Evolutionary conservation across 805 yeast species (phyloP).

Genomic region (Teunomyces cretensis): DNA sequence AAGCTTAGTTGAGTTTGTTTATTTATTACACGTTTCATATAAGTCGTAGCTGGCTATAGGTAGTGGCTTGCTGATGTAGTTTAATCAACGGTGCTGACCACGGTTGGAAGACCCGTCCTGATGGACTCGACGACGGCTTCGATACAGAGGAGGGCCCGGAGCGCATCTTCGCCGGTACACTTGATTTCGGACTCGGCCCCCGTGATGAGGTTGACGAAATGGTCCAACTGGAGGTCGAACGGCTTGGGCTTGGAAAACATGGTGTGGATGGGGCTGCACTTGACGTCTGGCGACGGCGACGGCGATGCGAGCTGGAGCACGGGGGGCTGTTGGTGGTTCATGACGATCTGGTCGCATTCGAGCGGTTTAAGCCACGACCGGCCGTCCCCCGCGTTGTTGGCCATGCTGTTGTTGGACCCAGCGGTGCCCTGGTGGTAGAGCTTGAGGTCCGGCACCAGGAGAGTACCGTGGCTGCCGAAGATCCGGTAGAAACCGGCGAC

Average conservation of each 20-base stretch:
- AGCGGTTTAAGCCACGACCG: slow-evolving; percentile 32
- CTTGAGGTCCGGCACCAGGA: slow-evolving; percentile 37
- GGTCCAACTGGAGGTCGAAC: slow-evolving; percentile 38
- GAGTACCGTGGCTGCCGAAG: slow-evolving; percentile 39
- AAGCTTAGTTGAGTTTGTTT: not conserved
- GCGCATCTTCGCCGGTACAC: slow-evolving; percentile 39
- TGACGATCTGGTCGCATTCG: slow-evolving; percentile 18
- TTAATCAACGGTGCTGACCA: no score
- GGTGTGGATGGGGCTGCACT: slow-evolving; percentile 20
- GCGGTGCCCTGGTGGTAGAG: slow-evolving; percentile 26
- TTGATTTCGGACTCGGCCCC: slow-evolving; percentile 26
- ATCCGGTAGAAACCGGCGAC: slow-evolving; percentile 35
- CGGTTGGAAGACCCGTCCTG: no score
- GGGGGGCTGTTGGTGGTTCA: slow-evolving; percentile 12
- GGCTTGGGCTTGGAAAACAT: slow-evolving; percentile 20
- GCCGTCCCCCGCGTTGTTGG: slow-evolving; percentile 11
- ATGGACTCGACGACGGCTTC: slow-evolving; percentile 35
- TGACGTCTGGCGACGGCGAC: slow-evolving; percentile 28
- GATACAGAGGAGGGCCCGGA: slow-evolving; percentile 35
- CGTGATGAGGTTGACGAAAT: slow-evolving; percentile 34
- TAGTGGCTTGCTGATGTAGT: no score
- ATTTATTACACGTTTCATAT: no score
- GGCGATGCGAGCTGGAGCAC: slow-evolving; percentile 24
- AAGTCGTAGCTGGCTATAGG: no score
- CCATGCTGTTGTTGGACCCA: slow-evolving; percentile 10